These are phyloP conservation scores for Fusarium xyrophilum DNA, from an alignment of 2,329 filamentous ascomycete species.

Conservation along the genomic window DNA sequence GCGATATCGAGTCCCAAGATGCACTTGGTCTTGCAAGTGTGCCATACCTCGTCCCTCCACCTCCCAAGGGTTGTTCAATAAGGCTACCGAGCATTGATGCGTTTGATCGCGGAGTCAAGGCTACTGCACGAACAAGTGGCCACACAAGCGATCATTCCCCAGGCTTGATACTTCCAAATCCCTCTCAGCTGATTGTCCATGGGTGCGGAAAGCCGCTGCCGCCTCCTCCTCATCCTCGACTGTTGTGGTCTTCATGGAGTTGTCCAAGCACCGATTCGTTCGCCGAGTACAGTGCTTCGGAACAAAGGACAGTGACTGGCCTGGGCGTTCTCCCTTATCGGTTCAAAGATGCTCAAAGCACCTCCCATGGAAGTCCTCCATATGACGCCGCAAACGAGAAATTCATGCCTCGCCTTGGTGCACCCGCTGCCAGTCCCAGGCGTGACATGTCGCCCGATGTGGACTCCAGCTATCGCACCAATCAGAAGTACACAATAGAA, in stretches of 20 bases:
- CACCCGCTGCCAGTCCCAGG: constrained; percentile 10
- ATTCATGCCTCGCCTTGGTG: constrained; percentile 47
- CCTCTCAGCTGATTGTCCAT: constrained; percentile 40
- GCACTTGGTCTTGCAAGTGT: not conserved
- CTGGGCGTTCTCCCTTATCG: not conserved
- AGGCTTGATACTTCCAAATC: not conserved
- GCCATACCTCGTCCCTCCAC: not conserved
- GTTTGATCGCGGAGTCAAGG: not conserved
- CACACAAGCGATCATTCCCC: not conserved
- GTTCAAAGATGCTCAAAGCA: not conserved
- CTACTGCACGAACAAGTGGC: not conserved
- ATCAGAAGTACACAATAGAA: not conserved
- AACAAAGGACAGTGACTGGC: not conserved
- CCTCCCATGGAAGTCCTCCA: not conserved
- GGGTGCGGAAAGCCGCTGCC: not conserved
- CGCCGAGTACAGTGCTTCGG: not conserved
- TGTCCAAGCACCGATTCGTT: not conserved
- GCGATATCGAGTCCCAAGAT: not conserved
- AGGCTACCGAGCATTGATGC: not conserved
- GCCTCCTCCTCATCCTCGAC: not conserved
- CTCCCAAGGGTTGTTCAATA: not conserved
- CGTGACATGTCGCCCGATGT: not conserved
- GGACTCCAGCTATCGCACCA: not conserved
- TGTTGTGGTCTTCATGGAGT: not conserved
- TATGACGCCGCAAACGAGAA: constrained; percentile 18